A percentile compares a stretch with the other conserved stretches of the same genome.
Conservation (phyloP, 345 rosid genomes). For the Aquilaria malaccensis region DNA sequence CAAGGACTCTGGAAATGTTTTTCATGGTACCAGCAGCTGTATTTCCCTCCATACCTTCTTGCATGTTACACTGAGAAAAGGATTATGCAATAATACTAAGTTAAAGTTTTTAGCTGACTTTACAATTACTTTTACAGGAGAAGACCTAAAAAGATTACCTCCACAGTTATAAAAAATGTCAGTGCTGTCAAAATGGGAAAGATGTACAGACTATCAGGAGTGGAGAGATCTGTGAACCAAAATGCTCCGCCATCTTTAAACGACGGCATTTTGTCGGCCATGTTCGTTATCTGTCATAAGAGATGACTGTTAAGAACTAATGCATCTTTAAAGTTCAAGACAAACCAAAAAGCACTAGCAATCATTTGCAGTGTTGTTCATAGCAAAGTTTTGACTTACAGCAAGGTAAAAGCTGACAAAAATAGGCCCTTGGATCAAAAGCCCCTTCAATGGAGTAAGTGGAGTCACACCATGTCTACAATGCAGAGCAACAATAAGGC, state of each 20-base stretch:
- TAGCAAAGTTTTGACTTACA: conserved; percentile 37
- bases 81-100: neutral
- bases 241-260: conserved; percentile 75
- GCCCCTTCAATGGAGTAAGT: conserved; percentile 75
- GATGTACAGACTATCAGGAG: conserved; percentile 61
- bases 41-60: conserved; percentile 94
- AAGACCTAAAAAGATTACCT: conserved; percentile 39
- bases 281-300: conserved; percentile 47
- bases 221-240: conserved; percentile 76
- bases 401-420: conserved; percentile 78
- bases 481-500: neutral
- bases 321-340: neutral
- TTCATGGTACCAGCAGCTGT: conserved; percentile 47
- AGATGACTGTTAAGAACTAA: conserved; percentile 6
- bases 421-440: conserved; percentile 70
- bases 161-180: conserved; percentile 68
- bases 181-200: conserved; percentile 62
- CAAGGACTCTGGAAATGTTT: conserved; percentile 49
- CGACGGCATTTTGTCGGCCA: conserved; percentile 89
- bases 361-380: neutral
- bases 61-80: conserved; percentile 50
- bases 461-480: conserved; percentile 81
- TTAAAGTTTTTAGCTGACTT: too few relatives aligned
- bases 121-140: too few relatives aligned
- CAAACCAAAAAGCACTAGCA: neutral